Conservation (phyloP, 768 basidiomycete genomes). For the Naganishia onofrii region DNA sequence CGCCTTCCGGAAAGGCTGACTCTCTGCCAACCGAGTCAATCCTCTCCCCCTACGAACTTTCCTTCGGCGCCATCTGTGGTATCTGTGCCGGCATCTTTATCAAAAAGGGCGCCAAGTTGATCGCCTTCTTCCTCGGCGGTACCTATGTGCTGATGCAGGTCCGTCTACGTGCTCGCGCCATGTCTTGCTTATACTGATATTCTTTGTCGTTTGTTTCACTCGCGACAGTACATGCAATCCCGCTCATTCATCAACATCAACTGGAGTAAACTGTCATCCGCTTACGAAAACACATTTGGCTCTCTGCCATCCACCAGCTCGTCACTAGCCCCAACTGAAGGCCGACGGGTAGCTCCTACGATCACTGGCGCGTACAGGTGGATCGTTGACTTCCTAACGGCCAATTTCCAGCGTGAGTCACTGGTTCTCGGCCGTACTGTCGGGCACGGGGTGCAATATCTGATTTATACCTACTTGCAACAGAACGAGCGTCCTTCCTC, state of each 20-base stretch:
- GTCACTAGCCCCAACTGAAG: slow-evolving; percentile 19
- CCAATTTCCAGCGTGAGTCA: slow-evolving; percentile 75
- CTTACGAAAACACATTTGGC: slow-evolving; percentile 73
- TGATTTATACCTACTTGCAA: neutral
- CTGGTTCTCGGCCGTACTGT: neutral
- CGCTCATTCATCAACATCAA: slow-evolving; percentile 71
- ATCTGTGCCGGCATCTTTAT: slow-evolving; percentile 88
- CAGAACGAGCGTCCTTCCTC: slow-evolving; percentile 72
- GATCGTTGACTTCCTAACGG: slow-evolving; percentile 71
- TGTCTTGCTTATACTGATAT: neutral
- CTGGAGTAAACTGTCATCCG: slow-evolving; percentile 65
- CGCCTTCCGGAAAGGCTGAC: slow-evolving; percentile 16
- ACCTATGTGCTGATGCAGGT: slow-evolving; percentile 84
- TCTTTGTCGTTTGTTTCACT: neutral
- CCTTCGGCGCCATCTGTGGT: slow-evolving; percentile 84
- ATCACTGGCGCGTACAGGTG: slow-evolving; percentile 64
- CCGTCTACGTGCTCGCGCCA: neutral
- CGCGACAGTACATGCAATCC: slow-evolving; percentile 64
- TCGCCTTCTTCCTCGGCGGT: slow-evolving; percentile 84
- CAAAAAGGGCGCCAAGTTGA: slow-evolving; percentile 83
- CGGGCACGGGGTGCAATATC: neutral
- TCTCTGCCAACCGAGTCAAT: slow-evolving; percentile 57
- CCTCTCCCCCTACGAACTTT: slow-evolving; percentile 74
- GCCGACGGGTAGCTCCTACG: slow-evolving; percentile 56
- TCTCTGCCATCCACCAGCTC: slow-evolving; percentile 44